Evolutionary conservation across 805 yeast genomes (phyloP).

Genomic region (Starmerella bombicola): DNA sequence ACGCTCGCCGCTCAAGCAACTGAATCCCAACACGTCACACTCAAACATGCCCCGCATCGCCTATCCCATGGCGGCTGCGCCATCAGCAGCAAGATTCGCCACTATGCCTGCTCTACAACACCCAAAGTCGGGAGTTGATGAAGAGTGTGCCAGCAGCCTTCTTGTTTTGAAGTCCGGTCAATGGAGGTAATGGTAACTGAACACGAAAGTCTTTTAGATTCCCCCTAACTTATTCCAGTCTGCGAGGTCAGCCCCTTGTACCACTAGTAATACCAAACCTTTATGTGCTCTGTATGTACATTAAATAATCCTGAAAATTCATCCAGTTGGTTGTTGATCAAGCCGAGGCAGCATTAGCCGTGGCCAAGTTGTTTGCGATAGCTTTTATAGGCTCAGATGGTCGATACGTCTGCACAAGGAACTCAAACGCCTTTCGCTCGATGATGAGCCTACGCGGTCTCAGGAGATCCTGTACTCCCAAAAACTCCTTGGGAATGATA

Average conservation of each 20-base stretch:
- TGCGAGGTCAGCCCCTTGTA: too few species aligned
- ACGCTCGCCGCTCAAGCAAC: conserved; percentile 21
- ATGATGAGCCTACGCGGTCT: conserved; percentile 65
- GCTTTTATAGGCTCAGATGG: conserved; percentile 11
- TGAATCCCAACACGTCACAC: conserved; percentile 6
- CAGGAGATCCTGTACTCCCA: conserved; percentile 71
- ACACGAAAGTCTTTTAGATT: too few species aligned
- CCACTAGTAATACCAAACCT: too few species aligned
- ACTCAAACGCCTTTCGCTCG: conserved; percentile 60
- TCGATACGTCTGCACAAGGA: conserved; percentile 31
- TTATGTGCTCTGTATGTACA: conserved; percentile 1
- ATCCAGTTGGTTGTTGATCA: too few species aligned
- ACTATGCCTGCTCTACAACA: conserved; percentile 17
- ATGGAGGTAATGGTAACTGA: conserved; percentile 13
- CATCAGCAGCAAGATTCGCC: conserved; percentile 14
- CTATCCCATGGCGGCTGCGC: background rate
- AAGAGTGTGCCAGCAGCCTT: conserved; percentile 30
- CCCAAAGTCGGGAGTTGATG: conserved; percentile 15
- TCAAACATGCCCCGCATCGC: background rate
- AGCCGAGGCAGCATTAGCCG: too few species aligned
- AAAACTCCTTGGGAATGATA: conserved; percentile 60
- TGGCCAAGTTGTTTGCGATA: conserved; percentile 1
- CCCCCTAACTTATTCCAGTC: too few species aligned
- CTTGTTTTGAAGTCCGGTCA: conserved; percentile 28
- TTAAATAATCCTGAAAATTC: background rate